Evolutionary conservation across 2,329 filamentous ascomycete genomes (phyloP), one percentile per base, ranked within the genome.

Genomic region (Pyrenophora graminea): DNA sequence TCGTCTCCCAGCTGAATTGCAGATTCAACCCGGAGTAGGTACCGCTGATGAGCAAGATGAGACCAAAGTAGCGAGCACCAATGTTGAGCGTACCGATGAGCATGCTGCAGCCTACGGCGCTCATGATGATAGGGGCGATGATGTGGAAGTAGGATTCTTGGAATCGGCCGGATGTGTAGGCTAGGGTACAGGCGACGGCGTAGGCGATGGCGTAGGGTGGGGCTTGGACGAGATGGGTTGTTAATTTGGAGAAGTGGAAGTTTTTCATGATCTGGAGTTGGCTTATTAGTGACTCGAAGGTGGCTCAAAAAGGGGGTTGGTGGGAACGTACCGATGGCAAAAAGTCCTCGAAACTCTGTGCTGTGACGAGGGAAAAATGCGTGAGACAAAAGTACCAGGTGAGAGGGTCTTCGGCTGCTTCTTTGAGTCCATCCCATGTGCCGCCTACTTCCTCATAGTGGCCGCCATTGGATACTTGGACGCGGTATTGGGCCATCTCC

Each of bases 1-100:
- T 76, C 0, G 75, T 76, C 42, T 77, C 74, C 75, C 75, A 77
- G 0, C 73, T 72, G 1, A 77, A 62, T 53, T 76, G 74, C 30
- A 77, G 56, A 39, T 76, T 76, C 5, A 76, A 68, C 10, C 72
- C 73, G 41, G 64, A 71, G 56, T 73, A 76, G 1, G 74, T 71
- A 27, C 74, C 74, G 18, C 58, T 62, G 32, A 72, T 68, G 1
- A 76, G 34, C 2, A 71, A 53, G 17, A 67, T 50, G 15, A 63
- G 59, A 6, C 61, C 58, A 43, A 69, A 63, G 58, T 69, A 70
- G 40, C 67, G 61, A 3, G 67, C 63, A 10, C 63, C 66, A 12
- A 65, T 53, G 51, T 69, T 69, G 9, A 62, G 52, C 3, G 69
- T 70, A 7, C 53, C 53, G 32, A 72, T 71, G 33, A 69, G 53